Conservation (phyloP, 208 protist genomes). For the Herpetomonas tarakana region DNA sequence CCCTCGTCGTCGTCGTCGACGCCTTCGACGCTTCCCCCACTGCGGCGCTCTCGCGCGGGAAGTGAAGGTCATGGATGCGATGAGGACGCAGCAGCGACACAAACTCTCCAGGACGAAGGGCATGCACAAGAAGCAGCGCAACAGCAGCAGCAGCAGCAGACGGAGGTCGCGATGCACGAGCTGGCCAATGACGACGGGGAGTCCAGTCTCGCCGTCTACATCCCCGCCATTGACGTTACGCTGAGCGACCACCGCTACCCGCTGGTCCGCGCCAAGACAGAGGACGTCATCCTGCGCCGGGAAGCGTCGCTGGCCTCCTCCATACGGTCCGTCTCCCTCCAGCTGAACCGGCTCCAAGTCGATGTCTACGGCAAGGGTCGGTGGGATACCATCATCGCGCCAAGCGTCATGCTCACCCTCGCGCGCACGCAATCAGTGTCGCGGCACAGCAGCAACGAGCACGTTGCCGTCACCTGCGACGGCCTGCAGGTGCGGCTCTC, state of each 20-base stretch:
- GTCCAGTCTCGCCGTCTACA: conserved; percentile 22
- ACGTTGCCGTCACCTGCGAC: conserved; percentile 35
- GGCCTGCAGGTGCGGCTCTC: conserved; percentile 59
- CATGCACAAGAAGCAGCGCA: too few relatives aligned
- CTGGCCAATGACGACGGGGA: not conserved
- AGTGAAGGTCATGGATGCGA: too few relatives aligned
- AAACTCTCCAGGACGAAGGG: too few relatives aligned
- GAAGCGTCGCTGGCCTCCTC: conserved; percentile 12
- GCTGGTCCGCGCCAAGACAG: conserved; percentile 34
- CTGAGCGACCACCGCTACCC: conserved; percentile 68
- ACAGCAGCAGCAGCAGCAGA: too few relatives aligned
- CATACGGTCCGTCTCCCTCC: conserved; percentile 23
- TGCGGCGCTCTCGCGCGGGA: too few relatives aligned
- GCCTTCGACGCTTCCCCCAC: not conserved
- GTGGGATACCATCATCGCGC: conserved; percentile 60
- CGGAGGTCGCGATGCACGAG: not conserved
- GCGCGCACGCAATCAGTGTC: conserved; percentile 36
- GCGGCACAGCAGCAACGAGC: conserved; percentile 50
- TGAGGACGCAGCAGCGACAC: too few relatives aligned
- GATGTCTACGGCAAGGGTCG: conserved; percentile 70
- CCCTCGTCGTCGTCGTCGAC: not conserved
- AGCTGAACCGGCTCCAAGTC: conserved; percentile 30
- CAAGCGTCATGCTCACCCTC: conserved; percentile 29
- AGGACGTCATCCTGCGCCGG: conserved; percentile 36
- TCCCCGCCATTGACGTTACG: conserved; percentile 41